Conservation (phyloP, 495 filamentous ascomycete species). For the Neurospora tetraspora region DNA sequence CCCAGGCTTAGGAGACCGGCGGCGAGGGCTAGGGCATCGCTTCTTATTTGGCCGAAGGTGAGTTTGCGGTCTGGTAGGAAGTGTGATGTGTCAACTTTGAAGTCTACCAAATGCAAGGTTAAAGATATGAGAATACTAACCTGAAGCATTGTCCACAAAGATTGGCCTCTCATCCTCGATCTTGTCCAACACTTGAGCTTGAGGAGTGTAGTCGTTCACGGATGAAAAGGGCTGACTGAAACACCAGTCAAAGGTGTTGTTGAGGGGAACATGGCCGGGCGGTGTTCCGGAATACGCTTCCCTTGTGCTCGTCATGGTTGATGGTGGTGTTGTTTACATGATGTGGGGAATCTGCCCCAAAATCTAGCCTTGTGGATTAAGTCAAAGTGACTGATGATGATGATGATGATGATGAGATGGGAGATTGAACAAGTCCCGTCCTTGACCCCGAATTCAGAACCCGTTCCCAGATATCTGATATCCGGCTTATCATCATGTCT, state of each 20-base stretch:
- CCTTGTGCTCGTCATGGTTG: not conserved
- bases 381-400: not conserved
- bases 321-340: not conserved
- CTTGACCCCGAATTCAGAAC: not conserved
- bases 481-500: not conserved
- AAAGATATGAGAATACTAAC: conserved; percentile 1
- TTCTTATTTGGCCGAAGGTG: conserved; percentile 15
- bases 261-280: conserved; percentile 13
- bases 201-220: conserved; percentile 13
- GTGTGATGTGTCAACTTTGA: not conserved
- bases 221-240: conserved; percentile 21
- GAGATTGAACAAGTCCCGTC: not conserved
- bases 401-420: not conserved
- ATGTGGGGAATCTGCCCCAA: not conserved
- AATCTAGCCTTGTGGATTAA: not conserved
- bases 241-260: conserved; percentile 16
- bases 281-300: conserved; percentile 12
- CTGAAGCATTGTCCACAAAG: conserved; percentile 21
- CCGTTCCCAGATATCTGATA: not conserved
- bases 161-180: conserved; percentile 15
- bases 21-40: conserved; percentile 16
- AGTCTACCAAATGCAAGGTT: not conserved
- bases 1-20: conserved; percentile 14
- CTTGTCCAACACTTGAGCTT: conserved; percentile 10
- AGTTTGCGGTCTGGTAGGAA: conserved; percentile 14